phyloP scores from a whole-genome alignment of 2,329 filamentous ascomycete species.

The Pezicula carpinea region DNA sequence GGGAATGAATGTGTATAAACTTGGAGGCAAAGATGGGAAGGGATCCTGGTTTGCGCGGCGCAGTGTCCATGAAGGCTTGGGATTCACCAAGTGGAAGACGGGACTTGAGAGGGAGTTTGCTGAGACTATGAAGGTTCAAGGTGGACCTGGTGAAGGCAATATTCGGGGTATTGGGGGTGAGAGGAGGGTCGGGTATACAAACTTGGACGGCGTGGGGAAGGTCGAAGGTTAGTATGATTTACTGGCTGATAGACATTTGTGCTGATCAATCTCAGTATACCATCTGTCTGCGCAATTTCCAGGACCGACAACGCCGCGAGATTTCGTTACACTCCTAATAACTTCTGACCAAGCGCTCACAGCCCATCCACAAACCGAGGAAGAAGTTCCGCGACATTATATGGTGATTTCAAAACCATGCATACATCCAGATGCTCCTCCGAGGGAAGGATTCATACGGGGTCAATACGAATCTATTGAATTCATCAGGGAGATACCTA shows the following conservation, averaged over 20 bases:
- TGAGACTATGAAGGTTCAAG: constrained; percentile 68
- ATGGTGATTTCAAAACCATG: constrained; percentile 88
- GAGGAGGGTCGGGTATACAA: constrained; percentile 59
- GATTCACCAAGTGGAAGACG: constrained; percentile 72
- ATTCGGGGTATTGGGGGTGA: constrained; percentile 86
- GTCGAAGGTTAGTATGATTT: constrained; percentile 50
- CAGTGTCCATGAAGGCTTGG: constrained; percentile 74
- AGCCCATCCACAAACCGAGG: constrained; percentile 16
- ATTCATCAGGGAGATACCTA: constrained; percentile 76
- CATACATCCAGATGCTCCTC: constrained; percentile 67
- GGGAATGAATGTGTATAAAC: constrained; percentile 74
- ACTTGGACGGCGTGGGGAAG: constrained; percentile 52
- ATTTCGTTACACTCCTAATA: constrained; percentile 78
- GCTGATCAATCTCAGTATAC: constrained; percentile 53
- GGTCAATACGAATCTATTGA: constrained; percentile 91
- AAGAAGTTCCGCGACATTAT: constrained; percentile 59
- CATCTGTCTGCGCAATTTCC: constrained; percentile 87
- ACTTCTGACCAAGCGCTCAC: constrained; percentile 44
- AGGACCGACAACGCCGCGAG: constrained; percentile 79
- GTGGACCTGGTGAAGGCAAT: constrained; percentile 65
- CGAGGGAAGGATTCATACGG: constrained; percentile 68
- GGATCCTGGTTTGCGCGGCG: constrained; percentile 87
- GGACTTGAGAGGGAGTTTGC: constrained; percentile 76
- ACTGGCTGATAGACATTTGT: background rate
- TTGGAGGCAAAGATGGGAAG: constrained; percentile 71